These are phyloP conservation scores for Globisporangium spinosum DNA, from an alignment of 352 stramenopile species.

Conservation along the genomic window DNA sequence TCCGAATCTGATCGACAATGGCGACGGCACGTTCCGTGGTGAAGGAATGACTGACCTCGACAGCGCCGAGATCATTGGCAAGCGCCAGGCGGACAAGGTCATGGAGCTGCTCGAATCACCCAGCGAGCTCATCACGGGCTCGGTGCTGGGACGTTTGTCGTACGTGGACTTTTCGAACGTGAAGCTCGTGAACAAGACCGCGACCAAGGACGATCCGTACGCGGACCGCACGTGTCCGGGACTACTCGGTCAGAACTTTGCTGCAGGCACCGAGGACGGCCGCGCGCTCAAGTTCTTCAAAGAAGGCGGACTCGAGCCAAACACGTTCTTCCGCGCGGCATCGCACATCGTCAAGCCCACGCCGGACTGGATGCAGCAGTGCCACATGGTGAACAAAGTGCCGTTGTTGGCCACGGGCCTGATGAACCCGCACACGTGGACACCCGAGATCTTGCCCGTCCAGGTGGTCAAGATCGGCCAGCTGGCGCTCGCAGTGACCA, in stretches of 20 bases:
- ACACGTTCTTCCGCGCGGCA: constrained; percentile 25
- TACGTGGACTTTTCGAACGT: constrained; percentile 51
- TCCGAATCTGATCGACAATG: constrained; percentile 42
- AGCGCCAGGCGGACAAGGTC: constrained; percentile 32
- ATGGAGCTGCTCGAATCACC: constrained; percentile 22
- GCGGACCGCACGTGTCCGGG: constrained; percentile 38
- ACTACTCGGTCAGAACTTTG: constrained; percentile 47
- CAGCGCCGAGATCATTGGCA: constrained; percentile 40
- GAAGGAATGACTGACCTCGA: constrained; percentile 32
- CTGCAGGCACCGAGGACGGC: constrained; percentile 40
- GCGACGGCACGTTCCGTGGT: constrained; percentile 39
- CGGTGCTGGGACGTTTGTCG: constrained; percentile 29
- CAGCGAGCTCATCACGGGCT: constrained; percentile 25
- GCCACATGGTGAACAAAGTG: constrained; percentile 38
- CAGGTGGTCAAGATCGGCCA: constrained; percentile 54
- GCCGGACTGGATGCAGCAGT: constrained; percentile 37
- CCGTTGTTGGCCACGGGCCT: constrained; percentile 35
- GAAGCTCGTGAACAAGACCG: constrained; percentile 18
- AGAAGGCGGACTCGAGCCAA: constrained; percentile 33
- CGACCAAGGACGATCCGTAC: constrained; percentile 25
- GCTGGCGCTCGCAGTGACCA: constrained; percentile 44
- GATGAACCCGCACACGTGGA: constrained; percentile 39
- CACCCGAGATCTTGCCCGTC: constrained; percentile 45
- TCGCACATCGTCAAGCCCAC: constrained; percentile 27
- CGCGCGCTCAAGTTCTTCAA: constrained; percentile 29